Base-by-base conservation (phyloP, 2,329 filamentous ascomycete species). In the Claviceps lovelessii region DNA sequence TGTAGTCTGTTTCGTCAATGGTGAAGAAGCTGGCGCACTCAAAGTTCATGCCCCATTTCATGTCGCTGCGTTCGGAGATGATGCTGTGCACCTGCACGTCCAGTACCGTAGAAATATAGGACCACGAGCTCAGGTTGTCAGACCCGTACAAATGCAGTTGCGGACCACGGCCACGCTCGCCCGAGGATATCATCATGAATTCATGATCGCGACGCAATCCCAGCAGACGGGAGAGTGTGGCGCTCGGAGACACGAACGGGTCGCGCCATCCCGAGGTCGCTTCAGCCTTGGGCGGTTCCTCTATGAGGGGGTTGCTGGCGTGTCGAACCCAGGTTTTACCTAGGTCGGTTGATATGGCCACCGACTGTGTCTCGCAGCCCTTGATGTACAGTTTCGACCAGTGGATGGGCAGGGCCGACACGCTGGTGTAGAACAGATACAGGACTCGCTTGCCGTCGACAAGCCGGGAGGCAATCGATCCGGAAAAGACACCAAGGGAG, bases 351-450 rank as follows among this genome's bases (percentile, higher is more conserved):
- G 64, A 69, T 5, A 71, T 62, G 1, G 72, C 73, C 5, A 75
- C 62, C 13, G 68, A 69, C 55, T 74, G 71, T 1, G 71, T 70
- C 59, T 76, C 73, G 49, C 71, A 71, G 9, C 70, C 71, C 28
- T 70, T 65, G 39, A 67, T 70, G 56, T 75, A 74, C 7, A 65
- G 63, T 31, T 73, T 67, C 7, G 69, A 72, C 71, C 71, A 74
- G 45, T 71, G 67, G n/a, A 75, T 73, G 0, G 72, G 72, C 13
- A 73, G 57, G 56, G 67, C 70, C n/a, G 67, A 67, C 13, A 74
- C 70, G 6, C 68, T 69, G 8, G 72, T 72, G 56, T 75, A 75
- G 2, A 35, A 73, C 58, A 8, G 70, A 71, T n/a, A 71, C 65
- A 41, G 63, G 5, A 60, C 42, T 28, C 57, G 46, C 56, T 53